Conservation (phyloP, 352 stramenopile species). For the Phytophthora crassamura region DNA sequence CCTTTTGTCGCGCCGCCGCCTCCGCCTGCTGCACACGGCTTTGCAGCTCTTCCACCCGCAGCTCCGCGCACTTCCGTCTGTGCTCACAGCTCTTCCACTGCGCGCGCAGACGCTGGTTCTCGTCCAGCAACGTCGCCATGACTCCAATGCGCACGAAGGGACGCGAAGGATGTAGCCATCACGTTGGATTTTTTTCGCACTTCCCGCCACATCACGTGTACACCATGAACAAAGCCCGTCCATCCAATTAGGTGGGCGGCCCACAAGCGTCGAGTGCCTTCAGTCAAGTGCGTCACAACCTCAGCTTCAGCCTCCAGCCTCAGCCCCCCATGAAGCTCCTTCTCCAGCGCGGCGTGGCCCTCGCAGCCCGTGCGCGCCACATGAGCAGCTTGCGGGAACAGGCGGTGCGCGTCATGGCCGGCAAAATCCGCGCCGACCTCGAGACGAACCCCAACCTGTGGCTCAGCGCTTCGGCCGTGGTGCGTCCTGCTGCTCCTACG, state of each 20-base stretch:
- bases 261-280: slow-evolving; percentile 12
- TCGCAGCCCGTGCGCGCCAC: slow-evolving; percentile 27
- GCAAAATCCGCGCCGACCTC: slow-evolving; percentile 70
- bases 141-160: slow-evolving; percentile 18
- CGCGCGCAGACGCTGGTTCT: slow-evolving; percentile 49
- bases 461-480: slow-evolving; percentile 79
- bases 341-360: slow-evolving; percentile 26
- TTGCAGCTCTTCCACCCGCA: slow-evolving; percentile 24
- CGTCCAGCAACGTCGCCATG: slow-evolving; percentile 33
- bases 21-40: slow-evolving; percentile 29
- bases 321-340: slow-evolving; percentile 40
- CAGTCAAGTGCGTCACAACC: slow-evolving; percentile 6
- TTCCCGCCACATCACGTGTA: slow-evolving; percentile 17
- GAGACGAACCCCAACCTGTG: slow-evolving; percentile 85
- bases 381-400: slow-evolving; percentile 72
- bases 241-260: slow-evolving; percentile 5
- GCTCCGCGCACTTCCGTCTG: slow-evolving; percentile 17
- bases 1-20: slow-evolving; percentile 22
- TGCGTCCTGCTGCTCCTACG: slow-evolving; percentile 34
- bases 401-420: slow-evolving; percentile 62
- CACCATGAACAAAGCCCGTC: not conserved
- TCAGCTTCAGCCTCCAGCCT: not conserved
- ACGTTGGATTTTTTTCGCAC: slow-evolving; percentile 7
- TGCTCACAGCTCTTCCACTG: slow-evolving; percentile 38
- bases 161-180: slow-evolving; percentile 21